Evolutionary conservation across 2,329 filamentous ascomycete species (phyloP), one percentile per base, ranked within the genome.

Genomic region (Aspergillus fructus): DNA sequence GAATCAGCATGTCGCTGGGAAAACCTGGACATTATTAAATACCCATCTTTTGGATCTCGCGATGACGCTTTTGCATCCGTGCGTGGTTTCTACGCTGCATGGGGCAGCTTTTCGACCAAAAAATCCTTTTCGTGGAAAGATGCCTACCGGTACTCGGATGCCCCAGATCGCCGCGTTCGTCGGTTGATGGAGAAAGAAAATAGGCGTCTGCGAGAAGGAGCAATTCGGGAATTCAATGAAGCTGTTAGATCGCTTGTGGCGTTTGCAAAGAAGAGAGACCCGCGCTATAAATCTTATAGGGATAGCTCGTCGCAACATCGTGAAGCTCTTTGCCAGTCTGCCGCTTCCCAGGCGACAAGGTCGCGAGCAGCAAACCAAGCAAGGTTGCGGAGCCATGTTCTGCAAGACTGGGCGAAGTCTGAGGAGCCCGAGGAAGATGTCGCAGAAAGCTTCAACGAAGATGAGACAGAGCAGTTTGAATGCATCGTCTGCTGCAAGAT

Each of bases 121-220:
- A 97, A 97, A 71, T 86, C 85, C 0, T 99, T 96, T 71, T 82
- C 89, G 1, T 99, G 94, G 93, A 90, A 88, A 71, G 93, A 99
- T 71, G 83, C 85, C 59, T 94, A 96, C 75, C 84, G 89, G 49
- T 81, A 92, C 19, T 88, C 89, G 0, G 92, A 97, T 66, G 93
- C 92, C 1, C 91, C 92, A 1, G 93, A 99, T 74, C 86, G 94
- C 50, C 85, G 89, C 39, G 82, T 91, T 15, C 86, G 93, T 51
- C 85, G 94, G 33, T 68, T 91, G 40, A 96, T 97, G 87, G 94
- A 97, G 71, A 97, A 96, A 74, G 93, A 97, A 71, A 99, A 99
- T 73, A 90, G 87, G 65, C 89, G 89, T 62, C 76, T 89, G 23
- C 85, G 94, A 52, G 93, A 97, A 19, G 89, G 93, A 53, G 91